phyloP scores from a whole-genome alignment of 129 eudicot genomes.

The Gnaphalium uliginosum region DNA sequence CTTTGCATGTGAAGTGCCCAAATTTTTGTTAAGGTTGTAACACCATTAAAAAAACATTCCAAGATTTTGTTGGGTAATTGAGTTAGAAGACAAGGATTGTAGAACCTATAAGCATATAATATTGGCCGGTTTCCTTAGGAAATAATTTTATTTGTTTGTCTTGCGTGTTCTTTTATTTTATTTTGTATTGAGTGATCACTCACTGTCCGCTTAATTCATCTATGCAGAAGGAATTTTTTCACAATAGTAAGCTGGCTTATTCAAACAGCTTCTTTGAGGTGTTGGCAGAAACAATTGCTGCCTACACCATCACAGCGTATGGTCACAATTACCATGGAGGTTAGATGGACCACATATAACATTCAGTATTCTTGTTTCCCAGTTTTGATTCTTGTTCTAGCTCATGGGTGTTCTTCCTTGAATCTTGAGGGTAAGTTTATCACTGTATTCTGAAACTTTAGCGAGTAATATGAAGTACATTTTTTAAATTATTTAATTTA shows the following conservation, averaged over 20 bases:
- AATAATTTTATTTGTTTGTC: no score
- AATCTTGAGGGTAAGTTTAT: slow-evolving; percentile 61
- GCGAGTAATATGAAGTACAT: no score
- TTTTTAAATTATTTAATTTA: background rate
- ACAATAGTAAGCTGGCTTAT: slow-evolving; percentile 57
- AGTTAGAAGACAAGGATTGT: no score
- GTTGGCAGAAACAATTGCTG: slow-evolving; percentile 49
- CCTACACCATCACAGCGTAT: slow-evolving; percentile 50
- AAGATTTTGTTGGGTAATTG: background rate
- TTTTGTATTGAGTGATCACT: slow-evolving; percentile 30
- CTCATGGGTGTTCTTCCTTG: slow-evolving; percentile 52
- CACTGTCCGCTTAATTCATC: slow-evolving; percentile 32
- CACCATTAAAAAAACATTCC: background rate
- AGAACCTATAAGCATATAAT: no score
- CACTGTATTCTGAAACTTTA: no score
- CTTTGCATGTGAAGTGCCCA: background rate
- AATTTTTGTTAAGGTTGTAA: slow-evolving; percentile 31
- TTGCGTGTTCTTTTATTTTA: no score
- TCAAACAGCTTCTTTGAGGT: slow-evolving; percentile 38
- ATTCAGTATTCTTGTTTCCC: slow-evolving; percentile 39
- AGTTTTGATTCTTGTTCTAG: slow-evolving; percentile 39
- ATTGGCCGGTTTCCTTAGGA: no score
- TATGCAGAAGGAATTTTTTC: slow-evolving; percentile 43
- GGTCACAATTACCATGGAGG: slow-evolving; percentile 56
- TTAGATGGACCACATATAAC: slow-evolving; percentile 49